phyloP scores from a whole-genome alignment of 1,139 yeast genomes.

The Saccharomyces hybrid region DNA sequence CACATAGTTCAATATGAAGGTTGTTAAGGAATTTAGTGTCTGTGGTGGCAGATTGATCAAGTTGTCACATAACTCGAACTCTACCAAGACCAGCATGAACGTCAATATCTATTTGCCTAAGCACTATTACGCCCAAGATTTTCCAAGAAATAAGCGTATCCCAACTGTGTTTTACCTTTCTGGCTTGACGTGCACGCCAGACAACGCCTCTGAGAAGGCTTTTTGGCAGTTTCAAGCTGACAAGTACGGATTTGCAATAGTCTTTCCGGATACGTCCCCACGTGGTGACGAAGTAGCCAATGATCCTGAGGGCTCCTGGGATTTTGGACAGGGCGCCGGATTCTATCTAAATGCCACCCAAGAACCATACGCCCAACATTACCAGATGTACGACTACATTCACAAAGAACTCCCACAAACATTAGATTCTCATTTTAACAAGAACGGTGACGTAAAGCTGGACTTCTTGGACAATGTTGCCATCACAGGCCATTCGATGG shows the following conservation, averaged over 20 bases:
- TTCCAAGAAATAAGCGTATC: constrained; percentile 29
- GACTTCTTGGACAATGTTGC: constrained; percentile 47
- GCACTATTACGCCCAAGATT: constrained; percentile 32
- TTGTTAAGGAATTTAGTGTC: constrained; percentile 42
- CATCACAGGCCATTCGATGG: constrained; percentile 96
- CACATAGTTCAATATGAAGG: neutral
- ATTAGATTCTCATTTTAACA: constrained; percentile 38
- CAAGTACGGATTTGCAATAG: constrained; percentile 51
- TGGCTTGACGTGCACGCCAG: constrained; percentile 90
- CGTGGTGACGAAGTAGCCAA: constrained; percentile 76
- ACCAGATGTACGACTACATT: constrained; percentile 81
- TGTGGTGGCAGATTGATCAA: constrained; percentile 75
- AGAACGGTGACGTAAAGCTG: constrained; percentile 36
- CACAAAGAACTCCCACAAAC: constrained; percentile 57
- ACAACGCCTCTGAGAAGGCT: constrained; percentile 90
- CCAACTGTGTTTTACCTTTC: constrained; percentile 80
- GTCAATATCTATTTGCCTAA: constrained; percentile 79
- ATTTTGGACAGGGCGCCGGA: constrained; percentile 94
- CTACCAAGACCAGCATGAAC: constrained; percentile 68
- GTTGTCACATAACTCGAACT: constrained; percentile 60
- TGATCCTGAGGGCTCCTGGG: constrained; percentile 84
- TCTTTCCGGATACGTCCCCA: no score
- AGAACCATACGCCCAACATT: constrained; percentile 63
- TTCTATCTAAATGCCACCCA: constrained; percentile 81
- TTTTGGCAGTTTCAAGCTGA: constrained; percentile 77